Percentiles rank a stretch among this genome's conserved stretches.
Conservation (phyloP, 371 early-diverging fungal species). For the Zychaea mexicana region DNA sequence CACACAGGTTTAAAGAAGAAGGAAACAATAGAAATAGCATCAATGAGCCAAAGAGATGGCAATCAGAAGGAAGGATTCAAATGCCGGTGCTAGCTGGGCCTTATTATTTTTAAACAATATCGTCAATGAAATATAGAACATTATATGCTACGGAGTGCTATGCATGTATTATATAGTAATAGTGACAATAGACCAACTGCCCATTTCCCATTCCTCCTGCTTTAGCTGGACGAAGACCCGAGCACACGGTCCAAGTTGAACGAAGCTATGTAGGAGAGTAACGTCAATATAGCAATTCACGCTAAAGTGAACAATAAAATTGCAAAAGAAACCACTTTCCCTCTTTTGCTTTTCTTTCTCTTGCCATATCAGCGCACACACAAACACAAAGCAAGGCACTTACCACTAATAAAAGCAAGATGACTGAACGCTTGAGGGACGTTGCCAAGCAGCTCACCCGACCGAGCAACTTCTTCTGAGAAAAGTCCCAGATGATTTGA, state of each 20-base stretch:
- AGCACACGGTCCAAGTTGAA: constrained; percentile 75
- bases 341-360: too few species aligned
- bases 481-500: constrained; percentile 76
- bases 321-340: not conserved
- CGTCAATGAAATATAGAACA: too few species aligned
- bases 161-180: not conserved
- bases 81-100: too few species aligned
- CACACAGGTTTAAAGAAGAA: too few species aligned
- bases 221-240: not conserved
- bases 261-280: constrained; percentile 53
- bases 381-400: constrained; percentile 11
- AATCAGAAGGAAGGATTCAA: too few species aligned
- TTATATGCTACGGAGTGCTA: too few species aligned
- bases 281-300: not conserved
- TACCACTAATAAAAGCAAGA: constrained; percentile 75
- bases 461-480: constrained; percentile 75
- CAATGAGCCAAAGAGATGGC: too few species aligned
- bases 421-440: constrained; percentile 88
- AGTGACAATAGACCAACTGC: too few species aligned
- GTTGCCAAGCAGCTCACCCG: constrained; percentile 79
- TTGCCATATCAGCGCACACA: not conserved
- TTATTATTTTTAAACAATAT: too few species aligned
- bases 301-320: not conserved
- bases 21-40: too few species aligned
- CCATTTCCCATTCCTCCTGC: not conserved